These are phyloP conservation scores for Scedosporium aurantiacum DNA, from an alignment of 2,329 filamentous ascomycete genomes.

Conservation along the genomic window DNA sequence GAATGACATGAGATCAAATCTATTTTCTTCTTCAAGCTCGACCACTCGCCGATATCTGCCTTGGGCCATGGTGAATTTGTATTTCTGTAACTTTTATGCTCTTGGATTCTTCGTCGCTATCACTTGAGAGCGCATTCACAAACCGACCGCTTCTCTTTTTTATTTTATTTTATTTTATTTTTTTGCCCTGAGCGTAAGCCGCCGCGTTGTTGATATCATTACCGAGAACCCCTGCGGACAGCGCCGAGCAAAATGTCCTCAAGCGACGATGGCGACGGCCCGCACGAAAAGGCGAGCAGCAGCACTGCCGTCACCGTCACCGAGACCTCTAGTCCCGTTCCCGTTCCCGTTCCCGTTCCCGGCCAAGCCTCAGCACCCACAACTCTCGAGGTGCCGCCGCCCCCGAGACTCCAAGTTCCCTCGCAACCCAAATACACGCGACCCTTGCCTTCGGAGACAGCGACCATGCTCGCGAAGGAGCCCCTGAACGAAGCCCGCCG, in stretches of 20 bases:
- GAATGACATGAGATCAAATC: not conserved
- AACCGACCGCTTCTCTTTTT: not conserved
- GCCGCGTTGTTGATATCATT: no score
- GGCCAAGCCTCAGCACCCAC: no score
- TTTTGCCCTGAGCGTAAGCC: no score
- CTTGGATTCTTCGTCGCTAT: no score
- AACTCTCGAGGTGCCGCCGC: not conserved
- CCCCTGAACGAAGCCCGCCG: slow-evolving; percentile 2
- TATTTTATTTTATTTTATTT: no score
- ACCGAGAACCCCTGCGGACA: no score
- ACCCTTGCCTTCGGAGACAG: not conserved
- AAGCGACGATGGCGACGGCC: not conserved
- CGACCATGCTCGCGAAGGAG: not conserved
- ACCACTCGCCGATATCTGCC: no score
- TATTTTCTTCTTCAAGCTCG: not conserved
- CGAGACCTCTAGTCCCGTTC: not conserved
- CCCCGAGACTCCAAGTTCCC: not conserved
- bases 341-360: not conserved
- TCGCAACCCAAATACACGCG: not conserved
- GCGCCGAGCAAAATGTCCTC: not conserved
- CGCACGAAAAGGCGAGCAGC: not conserved
- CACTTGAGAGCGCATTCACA: no score
- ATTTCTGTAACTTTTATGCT: no score
- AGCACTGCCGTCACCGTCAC: not conserved
- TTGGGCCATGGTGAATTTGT: no score